A percentile compares a stretch with the other conserved stretches of the same genome.
These are phyloP conservation scores for Podospora anserina DNA, from an alignment of 495 filamentous ascomycete genomes.

Conservation along the genomic window DNA sequence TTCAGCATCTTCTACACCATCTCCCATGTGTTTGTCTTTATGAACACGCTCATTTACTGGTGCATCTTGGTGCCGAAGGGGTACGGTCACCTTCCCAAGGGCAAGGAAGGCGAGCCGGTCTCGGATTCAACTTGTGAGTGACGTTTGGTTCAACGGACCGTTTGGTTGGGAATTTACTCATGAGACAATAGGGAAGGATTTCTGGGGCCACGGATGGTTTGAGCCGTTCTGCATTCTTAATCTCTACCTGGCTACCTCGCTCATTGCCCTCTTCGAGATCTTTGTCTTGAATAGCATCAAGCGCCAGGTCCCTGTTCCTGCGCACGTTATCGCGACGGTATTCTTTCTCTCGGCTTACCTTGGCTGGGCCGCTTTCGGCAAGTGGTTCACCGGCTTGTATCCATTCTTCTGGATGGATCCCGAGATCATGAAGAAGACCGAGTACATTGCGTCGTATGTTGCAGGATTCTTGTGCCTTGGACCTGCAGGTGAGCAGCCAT, in stretches of 20 bases:
- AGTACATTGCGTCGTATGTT: slow-evolving; percentile 35
- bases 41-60: slow-evolving; percentile 51
- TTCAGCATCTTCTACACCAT: slow-evolving; percentile 53
- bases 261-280: slow-evolving; percentile 47
- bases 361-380: slow-evolving; percentile 48
- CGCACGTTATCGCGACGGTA: slow-evolving; percentile 38
- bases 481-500: slow-evolving; percentile 34
- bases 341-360: slow-evolving; percentile 42
- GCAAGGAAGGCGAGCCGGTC: background rate
- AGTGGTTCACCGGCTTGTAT: slow-evolving; percentile 44
- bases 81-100: slow-evolving; percentile 30
- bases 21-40: slow-evolving; percentile 41
- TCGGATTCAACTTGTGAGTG: background rate
- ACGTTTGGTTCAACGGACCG: background rate
- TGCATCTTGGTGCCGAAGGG: slow-evolving; percentile 38
- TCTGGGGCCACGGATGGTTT: slow-evolving; percentile 38
- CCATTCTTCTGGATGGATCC: slow-evolving; percentile 51
- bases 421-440: slow-evolving; percentile 31
- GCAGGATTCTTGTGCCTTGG: slow-evolving; percentile 36
- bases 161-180: background rate
- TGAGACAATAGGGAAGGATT: slow-evolving; percentile 16
- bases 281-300: slow-evolving; percentile 49
- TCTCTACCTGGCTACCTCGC: slow-evolving; percentile 39
- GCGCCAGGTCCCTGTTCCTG: slow-evolving; percentile 38
- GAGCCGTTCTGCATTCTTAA: slow-evolving; percentile 45